Conservation (phyloP, 116 monocot species). For the Papilionanthe hybrid region DNA sequence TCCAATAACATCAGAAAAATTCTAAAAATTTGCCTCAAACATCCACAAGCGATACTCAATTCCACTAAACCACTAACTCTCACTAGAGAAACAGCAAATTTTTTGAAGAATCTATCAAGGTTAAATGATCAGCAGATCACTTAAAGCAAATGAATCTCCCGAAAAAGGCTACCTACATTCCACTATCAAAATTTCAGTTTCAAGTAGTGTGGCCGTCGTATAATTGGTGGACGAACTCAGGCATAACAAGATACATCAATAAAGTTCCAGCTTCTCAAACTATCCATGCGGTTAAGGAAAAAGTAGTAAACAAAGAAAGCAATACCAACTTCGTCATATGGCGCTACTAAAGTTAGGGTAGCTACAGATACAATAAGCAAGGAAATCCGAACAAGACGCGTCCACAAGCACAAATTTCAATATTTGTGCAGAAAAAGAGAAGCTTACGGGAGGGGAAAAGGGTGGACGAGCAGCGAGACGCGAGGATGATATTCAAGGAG, state of each 20-base stretch:
- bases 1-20: neutral
- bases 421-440: neutral
- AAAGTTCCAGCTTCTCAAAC: neutral
- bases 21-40: neutral
- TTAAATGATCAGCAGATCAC: neutral
- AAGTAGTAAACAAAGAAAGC: neutral
- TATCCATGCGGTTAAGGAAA: neutral
- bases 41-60: neutral
- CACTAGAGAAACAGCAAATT: neutral
- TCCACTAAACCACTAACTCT: neutral
- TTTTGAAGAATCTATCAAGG: neutral
- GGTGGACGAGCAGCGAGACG: slow-evolving; percentile 44
- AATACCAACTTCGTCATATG: neutral
- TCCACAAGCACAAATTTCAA: neutral
- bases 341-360: neutral
- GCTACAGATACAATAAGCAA: neutral
- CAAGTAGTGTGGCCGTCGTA: neutral
- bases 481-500: slow-evolving; percentile 36
- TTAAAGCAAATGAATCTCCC: neutral
- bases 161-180: neutral
- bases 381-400: neutral
- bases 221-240: neutral
- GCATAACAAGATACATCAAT: neutral
- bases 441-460: slow-evolving; percentile 57
- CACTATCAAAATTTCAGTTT: neutral